Evolutionary conservation across 768 basidiomycete genomes (phyloP), one percentile per base, ranked within the genome.

Genomic region (Amanita jacksonii): DNA sequence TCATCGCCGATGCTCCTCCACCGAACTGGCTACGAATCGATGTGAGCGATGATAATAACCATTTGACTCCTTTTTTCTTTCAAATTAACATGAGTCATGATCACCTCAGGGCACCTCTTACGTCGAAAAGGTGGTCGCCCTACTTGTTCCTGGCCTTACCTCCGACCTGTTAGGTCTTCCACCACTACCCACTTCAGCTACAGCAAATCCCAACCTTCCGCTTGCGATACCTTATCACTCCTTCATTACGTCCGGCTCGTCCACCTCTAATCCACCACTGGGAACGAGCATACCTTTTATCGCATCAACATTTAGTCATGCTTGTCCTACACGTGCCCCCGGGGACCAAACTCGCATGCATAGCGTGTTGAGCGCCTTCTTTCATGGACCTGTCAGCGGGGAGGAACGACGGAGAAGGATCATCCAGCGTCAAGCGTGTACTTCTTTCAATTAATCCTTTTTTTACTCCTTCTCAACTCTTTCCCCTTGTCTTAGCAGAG

Each of bases 301-400:
- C 48, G 75, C 75, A 31, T 82, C 67, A 25, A 87, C 74, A 4
- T 99, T 97, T 66, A 87, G 85, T 46, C 89, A 96, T 64, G 91
- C 89, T 10, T 89, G 86, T 50, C 94, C 93, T 0, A 93, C 92
- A 0, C 78, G 84, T 15, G 92, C 93, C 1, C 93, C 92, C 0
- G 96, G 94, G 1, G 94, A 97, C 52, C 71, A 73, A 42, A 81
- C 73, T 27, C 71, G 80, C 33, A 83, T 98, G 80, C 85, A 91
- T 54, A 87, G 85, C 20, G 82, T 90, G 31, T 70, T 94, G 18
- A 79, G 82, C 52, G 64, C 79, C 0, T 88, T 98, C 56, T 84
- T 97, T 61, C 81, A 80, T 38, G 72, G 76, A 0, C 91, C 90
- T 2, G 67, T 96, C 8, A 85, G 79, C 3, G 73, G 74, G 0